Percentiles rank a stretch among this genome's conserved stretches.
Evolutionary conservation across 202 grass and related monocot species (phyloP).

Genomic region (Cymbopogon flexuosus): DNA sequence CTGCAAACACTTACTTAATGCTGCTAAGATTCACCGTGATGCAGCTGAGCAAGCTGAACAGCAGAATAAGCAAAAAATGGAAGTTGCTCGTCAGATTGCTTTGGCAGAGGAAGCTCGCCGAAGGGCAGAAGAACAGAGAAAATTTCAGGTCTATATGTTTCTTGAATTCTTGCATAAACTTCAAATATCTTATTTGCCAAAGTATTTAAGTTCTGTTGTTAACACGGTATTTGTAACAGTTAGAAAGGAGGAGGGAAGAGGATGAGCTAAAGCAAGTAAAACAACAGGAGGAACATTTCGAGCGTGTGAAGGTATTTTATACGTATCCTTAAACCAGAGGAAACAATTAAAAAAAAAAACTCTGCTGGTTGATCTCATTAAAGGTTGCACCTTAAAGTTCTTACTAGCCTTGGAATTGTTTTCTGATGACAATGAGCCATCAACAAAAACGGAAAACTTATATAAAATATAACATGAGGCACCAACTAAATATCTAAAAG

Average conservation of each 20-base stretch:
- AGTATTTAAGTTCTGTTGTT: conserved; percentile 1
- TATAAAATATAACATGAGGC: neutral
- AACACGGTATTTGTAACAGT: conserved; percentile 45
- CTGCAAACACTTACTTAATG: conserved; percentile 91
- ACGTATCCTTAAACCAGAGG: conserved; percentile 4
- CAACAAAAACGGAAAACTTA: neutral
- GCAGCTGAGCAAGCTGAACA: conserved; percentile 88
- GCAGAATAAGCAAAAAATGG: conserved; percentile 79
- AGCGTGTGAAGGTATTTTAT: conserved; percentile 89
- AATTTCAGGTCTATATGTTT: conserved; percentile 57
- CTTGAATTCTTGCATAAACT: neutral
- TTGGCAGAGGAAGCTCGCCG: conserved; percentile 94
- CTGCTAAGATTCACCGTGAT: conserved; percentile 91
- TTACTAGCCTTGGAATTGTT: neutral
- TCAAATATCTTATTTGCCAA: neutral
- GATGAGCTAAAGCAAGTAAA: conserved; percentile 93
- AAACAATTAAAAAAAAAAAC: neutral
- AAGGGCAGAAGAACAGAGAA: conserved; percentile 88
- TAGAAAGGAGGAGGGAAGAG: conserved; percentile 91
- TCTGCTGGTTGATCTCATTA: too few relatives aligned
- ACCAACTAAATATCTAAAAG: neutral
- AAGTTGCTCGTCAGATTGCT: conserved; percentile 92
- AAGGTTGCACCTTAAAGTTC: too few relatives aligned
- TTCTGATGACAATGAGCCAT: neutral
- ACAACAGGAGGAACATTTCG: conserved; percentile 86